phyloP scores from a whole-genome alignment of 2,329 filamentous ascomycete species.

The Laburnicola sp. region DNA sequence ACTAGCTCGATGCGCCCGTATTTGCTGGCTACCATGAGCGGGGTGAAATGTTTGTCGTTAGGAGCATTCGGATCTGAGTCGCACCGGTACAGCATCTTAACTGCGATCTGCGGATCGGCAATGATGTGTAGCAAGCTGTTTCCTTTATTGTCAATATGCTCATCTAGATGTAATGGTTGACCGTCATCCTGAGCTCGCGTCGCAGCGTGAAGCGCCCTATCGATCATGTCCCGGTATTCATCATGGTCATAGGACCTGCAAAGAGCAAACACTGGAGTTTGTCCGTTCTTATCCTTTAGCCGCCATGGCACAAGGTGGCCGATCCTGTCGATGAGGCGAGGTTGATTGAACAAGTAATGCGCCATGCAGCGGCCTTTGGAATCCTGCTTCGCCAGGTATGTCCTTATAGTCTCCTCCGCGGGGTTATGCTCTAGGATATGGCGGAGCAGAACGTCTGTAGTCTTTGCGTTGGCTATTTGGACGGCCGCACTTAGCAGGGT shows the following conservation, averaged over 20 bases:
- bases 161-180: constrained; percentile 81
- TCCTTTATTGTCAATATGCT: constrained; percentile 89
- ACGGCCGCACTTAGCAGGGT: constrained; percentile 88
- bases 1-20: constrained; percentile 96
- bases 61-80: constrained; percentile 95
- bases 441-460: constrained; percentile 75
- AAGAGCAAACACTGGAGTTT: constrained; percentile 94
- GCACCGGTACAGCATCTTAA: constrained; percentile 76
- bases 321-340: constrained; percentile 74
- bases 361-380: constrained; percentile 83
- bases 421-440: constrained; percentile 63
- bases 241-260: constrained; percentile 94
- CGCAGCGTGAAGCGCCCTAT: constrained; percentile 75
- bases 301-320: constrained; percentile 83
- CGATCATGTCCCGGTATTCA: constrained; percentile 85
- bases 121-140: constrained; percentile 97
- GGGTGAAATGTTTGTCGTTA: constrained; percentile 93
- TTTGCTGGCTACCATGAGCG: constrained; percentile 97
- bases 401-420: constrained; percentile 59
- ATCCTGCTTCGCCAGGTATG: constrained; percentile 78
- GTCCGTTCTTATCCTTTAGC: constrained; percentile 91
- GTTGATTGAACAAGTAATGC: constrained; percentile 96
- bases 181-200: constrained; percentile 74
- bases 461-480: constrained; percentile 74
- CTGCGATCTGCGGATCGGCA: constrained; percentile 77